Base-by-base conservation (phyloP, 371 early-diverging fungal genomes). In the Umbelopsis sp. region DNA sequence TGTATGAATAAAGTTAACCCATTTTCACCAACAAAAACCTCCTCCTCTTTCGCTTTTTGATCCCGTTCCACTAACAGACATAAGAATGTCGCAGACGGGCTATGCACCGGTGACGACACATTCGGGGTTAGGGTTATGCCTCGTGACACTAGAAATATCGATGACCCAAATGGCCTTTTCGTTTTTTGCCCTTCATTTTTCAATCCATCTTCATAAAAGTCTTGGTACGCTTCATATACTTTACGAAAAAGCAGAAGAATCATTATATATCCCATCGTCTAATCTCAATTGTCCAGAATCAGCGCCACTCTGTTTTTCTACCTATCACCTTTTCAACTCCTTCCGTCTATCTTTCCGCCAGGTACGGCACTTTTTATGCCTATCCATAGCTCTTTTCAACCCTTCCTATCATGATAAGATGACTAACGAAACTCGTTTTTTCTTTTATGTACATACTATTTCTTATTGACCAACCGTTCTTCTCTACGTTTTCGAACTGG, bases 81-180 rank as follows among this genome's bases (percentile, higher is more conserved):
- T 11, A 22, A 57, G 11, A 35, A 18, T 9, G 35, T 57, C 4
- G 29, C 18, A 35, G 35, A 29, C 5, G 29, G 29, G 35, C 22
- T 57, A 57, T 57, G 57, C 57, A 57, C 14, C 57, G 35, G 57
- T 57, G 57, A 57, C 57, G 57, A 57, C 57, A 57, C 57, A 35
- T 3, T 16, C 32, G 5, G 57, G 57, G 57, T 29, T 57, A 57
- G 57, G 57, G 57, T 57, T 57, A 57, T 57, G 57, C 57, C 57
- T 57, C 57, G 57, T 57, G 57, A 57, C 57, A 57, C 57, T 57
- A 25, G 29, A 57, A 57, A 57, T 57, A 57, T 57, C 57, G 57
- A 37, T 57, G 57, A 57, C 57, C 57, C 35, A 37, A 57, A 57
- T 18, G 57, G 57, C 18, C 35, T 18, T 25, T 25, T 57, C 29